A percentile compares a stretch with the other conserved stretches of the same genome.
Evolutionary conservation across 225 moss, liverwort and hornwort species (phyloP).

Genomic region (Pseudisothecium myosuroides): DNA sequence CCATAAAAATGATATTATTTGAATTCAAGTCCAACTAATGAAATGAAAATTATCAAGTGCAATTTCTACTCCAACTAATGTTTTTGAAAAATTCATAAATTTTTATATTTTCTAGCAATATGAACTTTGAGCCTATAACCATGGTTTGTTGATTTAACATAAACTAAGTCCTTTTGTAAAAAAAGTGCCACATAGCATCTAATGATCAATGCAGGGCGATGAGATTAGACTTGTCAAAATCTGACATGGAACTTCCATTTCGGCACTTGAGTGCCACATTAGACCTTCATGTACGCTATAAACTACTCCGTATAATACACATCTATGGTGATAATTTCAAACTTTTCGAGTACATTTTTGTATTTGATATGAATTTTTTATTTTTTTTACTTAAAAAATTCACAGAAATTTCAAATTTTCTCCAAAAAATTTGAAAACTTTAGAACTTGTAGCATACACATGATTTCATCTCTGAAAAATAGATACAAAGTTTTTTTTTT

Average conservation of each 20-base stretch:
- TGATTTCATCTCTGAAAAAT: too few species aligned
- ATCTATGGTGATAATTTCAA: neutral
- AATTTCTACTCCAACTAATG: fast-evolving
- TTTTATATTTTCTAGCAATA: neutral
- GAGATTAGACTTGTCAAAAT: too few species aligned
- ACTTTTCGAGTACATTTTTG: neutral
- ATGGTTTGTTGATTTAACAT: neutral
- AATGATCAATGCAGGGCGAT: too few species aligned
- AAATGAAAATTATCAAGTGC: neutral
- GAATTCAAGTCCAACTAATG: neutral
- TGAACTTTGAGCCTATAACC: neutral
- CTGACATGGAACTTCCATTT: too few species aligned
- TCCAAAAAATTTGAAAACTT: too few species aligned
- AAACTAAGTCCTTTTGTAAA: too few species aligned
- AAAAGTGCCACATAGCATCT: too few species aligned
- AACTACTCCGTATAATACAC: neutral
- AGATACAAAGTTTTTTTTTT: too few species aligned
- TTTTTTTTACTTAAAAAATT: neutral
- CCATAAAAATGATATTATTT: neutral
- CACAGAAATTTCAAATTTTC: neutral
- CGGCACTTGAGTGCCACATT: too few species aligned
- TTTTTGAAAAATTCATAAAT: fast-evolving
- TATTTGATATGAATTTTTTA: neutral
- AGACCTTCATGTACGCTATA: too few species aligned
- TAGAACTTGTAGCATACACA: too few species aligned